Percentiles rank a stretch among this genome's conserved stretches.
Evolutionary conservation across 495 filamentous ascomycete species (phyloP).

Genomic region (Penicillium psychrofluorescens): DNA sequence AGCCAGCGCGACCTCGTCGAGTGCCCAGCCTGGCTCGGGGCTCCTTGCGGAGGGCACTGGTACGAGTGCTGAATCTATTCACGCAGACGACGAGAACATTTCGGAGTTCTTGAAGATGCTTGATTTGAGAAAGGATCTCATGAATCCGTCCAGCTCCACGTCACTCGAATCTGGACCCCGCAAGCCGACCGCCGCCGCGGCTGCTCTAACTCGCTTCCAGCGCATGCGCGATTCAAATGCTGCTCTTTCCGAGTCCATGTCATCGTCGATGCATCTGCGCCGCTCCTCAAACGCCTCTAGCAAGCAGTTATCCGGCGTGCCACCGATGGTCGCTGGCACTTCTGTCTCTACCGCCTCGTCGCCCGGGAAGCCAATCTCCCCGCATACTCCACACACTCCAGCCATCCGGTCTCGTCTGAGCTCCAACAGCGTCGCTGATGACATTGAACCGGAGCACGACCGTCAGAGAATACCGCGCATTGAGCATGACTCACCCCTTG

Average conservation of each 20-base stretch:
- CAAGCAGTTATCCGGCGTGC: slow-evolving; percentile 74
- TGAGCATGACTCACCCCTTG: slow-evolving; percentile 28
- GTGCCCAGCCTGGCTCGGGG: slow-evolving; percentile 77
- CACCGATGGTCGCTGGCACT: slow-evolving; percentile 73
- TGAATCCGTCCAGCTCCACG: slow-evolving; percentile 53
- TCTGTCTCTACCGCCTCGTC: slow-evolving; percentile 82
- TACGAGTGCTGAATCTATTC: slow-evolving; percentile 70
- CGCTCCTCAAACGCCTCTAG: slow-evolving; percentile 79
- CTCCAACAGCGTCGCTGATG: slow-evolving; percentile 78
- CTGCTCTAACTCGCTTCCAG: slow-evolving; percentile 70
- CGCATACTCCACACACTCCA: slow-evolving; percentile 90
- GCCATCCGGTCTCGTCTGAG: slow-evolving; percentile 89
- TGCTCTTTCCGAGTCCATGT: slow-evolving; percentile 80
- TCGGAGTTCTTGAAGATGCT: slow-evolving; percentile 86
- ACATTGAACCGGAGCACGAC: slow-evolving; percentile 34
- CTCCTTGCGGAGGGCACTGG: slow-evolving; percentile 67
- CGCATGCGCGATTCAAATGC: slow-evolving; percentile 81
- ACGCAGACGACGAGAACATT: slow-evolving; percentile 84
- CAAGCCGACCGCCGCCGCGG: slow-evolving; percentile 49
- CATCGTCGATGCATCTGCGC: slow-evolving; percentile 72
- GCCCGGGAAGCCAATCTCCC: slow-evolving; percentile 84
- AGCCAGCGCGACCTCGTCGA: slow-evolving; percentile 74
- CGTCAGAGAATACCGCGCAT: slow-evolving; percentile 16
- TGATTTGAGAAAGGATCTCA: slow-evolving; percentile 70
- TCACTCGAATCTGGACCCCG: slow-evolving; percentile 51